Evolutionary conservation across 1,284 basidiomycete species (phyloP).

Genomic region (Stereum hirsutum): DNA sequence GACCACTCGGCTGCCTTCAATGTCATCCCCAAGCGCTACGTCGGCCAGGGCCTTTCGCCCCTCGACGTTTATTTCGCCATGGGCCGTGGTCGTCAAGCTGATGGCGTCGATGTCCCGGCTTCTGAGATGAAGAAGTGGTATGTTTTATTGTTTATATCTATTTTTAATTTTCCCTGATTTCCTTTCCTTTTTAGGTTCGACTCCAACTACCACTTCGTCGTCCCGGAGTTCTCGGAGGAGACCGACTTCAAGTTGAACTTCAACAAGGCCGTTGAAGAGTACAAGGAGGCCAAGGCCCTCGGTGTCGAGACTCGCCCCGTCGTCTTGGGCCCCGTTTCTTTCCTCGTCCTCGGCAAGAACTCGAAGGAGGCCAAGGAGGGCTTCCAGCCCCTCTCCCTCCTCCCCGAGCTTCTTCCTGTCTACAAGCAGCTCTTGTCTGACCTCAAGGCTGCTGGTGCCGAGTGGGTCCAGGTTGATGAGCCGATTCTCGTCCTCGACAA

Average conservation of each 20-base stretch:
- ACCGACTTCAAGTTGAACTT: conserved; percentile 93
- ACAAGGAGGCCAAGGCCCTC: conserved; percentile 88
- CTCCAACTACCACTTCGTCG: conserved; percentile 99
- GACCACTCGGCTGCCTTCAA: conserved; percentile 97
- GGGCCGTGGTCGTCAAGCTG: conserved; percentile 96
- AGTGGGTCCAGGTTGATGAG: conserved; percentile 96
- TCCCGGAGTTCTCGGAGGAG: conserved; percentile 90
- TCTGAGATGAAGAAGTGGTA: conserved; percentile 99
- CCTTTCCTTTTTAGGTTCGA: conserved; percentile 71
- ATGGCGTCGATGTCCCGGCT: conserved; percentile 92
- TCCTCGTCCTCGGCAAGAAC: conserved; percentile 90
- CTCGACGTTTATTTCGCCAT: conserved; percentile 98
- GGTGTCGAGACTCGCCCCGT: conserved; percentile 94
- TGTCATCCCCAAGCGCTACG: conserved; percentile 93
- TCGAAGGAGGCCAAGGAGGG: conserved; percentile 78
- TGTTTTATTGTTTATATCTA: conserved; percentile 23
- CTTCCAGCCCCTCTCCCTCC: conserved; percentile 89
- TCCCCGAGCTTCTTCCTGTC: conserved; percentile 85
- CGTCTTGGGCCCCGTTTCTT: conserved; percentile 92
- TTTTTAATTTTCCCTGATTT: too few relatives aligned
- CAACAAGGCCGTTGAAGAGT: conserved; percentile 95
- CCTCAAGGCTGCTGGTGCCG: conserved; percentile 88
- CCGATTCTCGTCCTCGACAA: conserved; percentile 92
- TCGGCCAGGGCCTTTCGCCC: conserved; percentile 77
- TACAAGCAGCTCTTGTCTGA: conserved; percentile 90